phyloP scores from a whole-genome alignment of 108 stramenopile species.

The Stephanodiscus triporus region DNA sequence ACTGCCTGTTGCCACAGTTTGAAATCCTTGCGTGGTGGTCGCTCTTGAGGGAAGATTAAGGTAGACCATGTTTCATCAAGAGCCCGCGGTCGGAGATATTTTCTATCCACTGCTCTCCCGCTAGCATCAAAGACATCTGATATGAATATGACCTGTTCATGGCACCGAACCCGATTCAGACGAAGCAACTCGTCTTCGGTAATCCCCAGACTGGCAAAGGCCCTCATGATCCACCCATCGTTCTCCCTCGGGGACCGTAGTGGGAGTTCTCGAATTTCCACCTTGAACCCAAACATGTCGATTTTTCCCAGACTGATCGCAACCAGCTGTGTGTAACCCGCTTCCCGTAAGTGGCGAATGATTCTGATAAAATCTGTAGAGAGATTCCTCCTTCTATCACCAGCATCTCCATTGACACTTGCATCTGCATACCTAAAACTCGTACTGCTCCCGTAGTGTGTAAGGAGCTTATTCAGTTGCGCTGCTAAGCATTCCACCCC shows the following conservation, averaged over 20 bases:
- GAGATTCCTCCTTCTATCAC: slow-evolving; percentile 9
- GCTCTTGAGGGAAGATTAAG: background rate
- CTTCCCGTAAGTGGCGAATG: background rate
- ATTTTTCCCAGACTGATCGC: background rate
- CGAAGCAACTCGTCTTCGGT: background rate
- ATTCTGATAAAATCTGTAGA: background rate
- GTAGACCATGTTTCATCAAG: background rate
- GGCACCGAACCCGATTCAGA: slow-evolving; percentile 1
- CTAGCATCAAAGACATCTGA: background rate
- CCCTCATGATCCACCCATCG: background rate
- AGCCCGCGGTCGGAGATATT: background rate
- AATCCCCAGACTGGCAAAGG: background rate
- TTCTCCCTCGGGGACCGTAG: background rate
- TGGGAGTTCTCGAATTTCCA: background rate
- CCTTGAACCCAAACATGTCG: background rate
- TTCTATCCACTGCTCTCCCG: background rate
- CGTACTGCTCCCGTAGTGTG: slow-evolving; percentile 10
- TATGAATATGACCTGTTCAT: background rate
- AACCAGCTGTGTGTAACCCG: slow-evolving; percentile 10
- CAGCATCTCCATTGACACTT: background rate
- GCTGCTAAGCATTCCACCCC: slow-evolving; percentile 1
- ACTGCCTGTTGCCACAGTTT: background rate
- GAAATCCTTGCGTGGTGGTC: background rate
- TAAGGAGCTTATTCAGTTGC: slow-evolving; percentile 8
- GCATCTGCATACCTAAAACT: background rate